A percentile compares a stretch with the other conserved stretches of the same genome.
phyloP scores from a whole-genome alignment of 1,139 yeast species.

The Nematodospora anomalae region DNA sequence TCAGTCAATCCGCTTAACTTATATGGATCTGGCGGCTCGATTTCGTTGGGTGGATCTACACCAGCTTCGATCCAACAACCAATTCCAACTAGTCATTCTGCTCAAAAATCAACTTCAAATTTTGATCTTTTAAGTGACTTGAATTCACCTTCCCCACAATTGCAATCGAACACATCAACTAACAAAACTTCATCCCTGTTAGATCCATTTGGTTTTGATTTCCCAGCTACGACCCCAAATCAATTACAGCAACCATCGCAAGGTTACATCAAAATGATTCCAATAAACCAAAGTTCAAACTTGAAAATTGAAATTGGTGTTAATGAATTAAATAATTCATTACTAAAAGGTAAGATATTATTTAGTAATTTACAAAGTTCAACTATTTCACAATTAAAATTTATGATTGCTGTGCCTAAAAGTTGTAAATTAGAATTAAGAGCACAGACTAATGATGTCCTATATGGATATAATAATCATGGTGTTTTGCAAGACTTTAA shows the following conservation, averaged over 20 bases:
- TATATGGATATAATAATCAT: constrained; percentile 51
- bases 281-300: constrained; percentile 48
- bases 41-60: constrained; percentile 32
- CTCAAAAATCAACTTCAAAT: constrained; percentile 11
- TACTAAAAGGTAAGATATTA: constrained; percentile 46
- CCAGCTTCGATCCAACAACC: constrained; percentile 15
- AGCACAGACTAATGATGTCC: constrained; percentile 63
- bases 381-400: constrained; percentile 49
- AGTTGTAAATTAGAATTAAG: constrained; percentile 61
- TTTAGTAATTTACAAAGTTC: constrained; percentile 41
- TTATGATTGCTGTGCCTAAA: constrained; percentile 84
- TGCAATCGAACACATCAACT: constrained; percentile 41
- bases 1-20: constrained; percentile 40
- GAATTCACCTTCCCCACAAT: constrained; percentile 44
- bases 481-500: constrained; percentile 61
- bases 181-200: constrained; percentile 18
- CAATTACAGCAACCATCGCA: constrained; percentile 23
- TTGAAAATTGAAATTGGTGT: constrained; percentile 55
- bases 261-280: constrained; percentile 17
- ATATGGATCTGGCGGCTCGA: constrained; percentile 49
- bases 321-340: constrained; percentile 34
- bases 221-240: constrained; percentile 41
- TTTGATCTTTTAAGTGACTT: constrained; percentile 48
- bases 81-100: constrained; percentile 12
- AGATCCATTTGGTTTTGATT: constrained; percentile 55